Evolutionary conservation across 2,329 filamentous ascomycete genomes (phyloP).

Genomic region (Epichloe typhina): DNA sequence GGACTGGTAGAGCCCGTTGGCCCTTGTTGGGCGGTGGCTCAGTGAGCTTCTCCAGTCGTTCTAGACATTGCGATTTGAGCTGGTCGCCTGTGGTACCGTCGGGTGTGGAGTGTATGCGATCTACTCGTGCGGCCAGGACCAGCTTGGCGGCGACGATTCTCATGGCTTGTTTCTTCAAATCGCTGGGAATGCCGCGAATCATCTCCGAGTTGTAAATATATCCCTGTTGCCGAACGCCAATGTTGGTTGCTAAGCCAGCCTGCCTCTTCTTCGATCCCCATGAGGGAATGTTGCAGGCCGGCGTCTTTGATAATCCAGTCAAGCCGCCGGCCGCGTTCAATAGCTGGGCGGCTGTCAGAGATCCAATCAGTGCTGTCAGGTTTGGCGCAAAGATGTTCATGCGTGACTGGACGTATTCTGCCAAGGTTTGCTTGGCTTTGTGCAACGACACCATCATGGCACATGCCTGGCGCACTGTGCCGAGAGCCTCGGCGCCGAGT

Average conservation of each 20-base stretch:
- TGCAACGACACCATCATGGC: conserved; percentile 82
- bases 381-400: conserved; percentile 97
- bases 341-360: conserved; percentile 87
- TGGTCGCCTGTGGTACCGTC: conserved; percentile 76
- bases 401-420: conserved; percentile 88
- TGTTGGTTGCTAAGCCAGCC: conserved; percentile 81
- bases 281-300: conserved; percentile 81
- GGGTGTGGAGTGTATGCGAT: conserved; percentile 67
- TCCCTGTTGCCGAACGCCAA: conserved; percentile 80
- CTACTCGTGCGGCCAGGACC: conserved; percentile 82
- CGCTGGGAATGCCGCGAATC: conserved; percentile 69
- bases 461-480: conserved; percentile 63
- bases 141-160: conserved; percentile 78
- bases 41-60: conserved; percentile 82
- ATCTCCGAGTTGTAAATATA: conserved; percentile 88
- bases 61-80: conserved; percentile 68
- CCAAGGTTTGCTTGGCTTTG: conserved; percentile 72
- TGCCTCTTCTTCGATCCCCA: conserved; percentile 82
- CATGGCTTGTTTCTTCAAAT: conserved; percentile 87
- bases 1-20: conserved; percentile 71
- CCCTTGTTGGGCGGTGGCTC: conserved; percentile 86
- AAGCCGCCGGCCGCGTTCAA: conserved; percentile 88
- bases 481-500: conserved; percentile 62
- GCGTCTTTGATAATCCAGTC: conserved; percentile 78
- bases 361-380: conserved; percentile 77